phyloP scores from a whole-genome alignment of 768 basidiomycete genomes.

The Termitomyces sp. region DNA sequence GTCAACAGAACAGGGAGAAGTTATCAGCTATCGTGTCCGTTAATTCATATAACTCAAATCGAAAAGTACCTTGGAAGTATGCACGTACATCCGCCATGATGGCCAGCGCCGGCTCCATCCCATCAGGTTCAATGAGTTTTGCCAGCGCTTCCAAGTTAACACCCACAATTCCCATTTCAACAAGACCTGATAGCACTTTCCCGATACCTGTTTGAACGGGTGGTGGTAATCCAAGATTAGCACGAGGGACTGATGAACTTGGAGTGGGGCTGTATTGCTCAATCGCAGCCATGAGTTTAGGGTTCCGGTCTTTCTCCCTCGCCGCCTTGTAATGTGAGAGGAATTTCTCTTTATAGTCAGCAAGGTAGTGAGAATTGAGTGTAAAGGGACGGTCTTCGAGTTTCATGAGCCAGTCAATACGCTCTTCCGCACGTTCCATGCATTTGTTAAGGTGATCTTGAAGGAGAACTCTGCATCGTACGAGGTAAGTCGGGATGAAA shows the following conservation, averaged over 20 bases:
- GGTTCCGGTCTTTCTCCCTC: constrained; percentile 27
- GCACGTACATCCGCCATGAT: constrained; percentile 73
- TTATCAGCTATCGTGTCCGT: background rate
- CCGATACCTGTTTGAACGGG: constrained; percentile 20
- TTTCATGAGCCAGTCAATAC: constrained; percentile 39
- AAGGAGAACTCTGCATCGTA: constrained; percentile 34
- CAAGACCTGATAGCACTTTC: constrained; percentile 28
- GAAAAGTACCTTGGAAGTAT: constrained; percentile 62
- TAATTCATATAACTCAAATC: background rate
- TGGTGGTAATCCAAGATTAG: background rate
- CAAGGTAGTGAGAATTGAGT: constrained; percentile 41
- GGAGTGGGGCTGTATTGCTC: constrained; percentile 9
- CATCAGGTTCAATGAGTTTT: constrained; percentile 45
- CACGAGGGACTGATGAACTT: background rate
- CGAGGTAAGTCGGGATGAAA: background rate
- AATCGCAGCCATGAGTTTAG: constrained; percentile 21
- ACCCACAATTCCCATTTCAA: constrained; percentile 31
- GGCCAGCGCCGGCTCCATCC: constrained; percentile 46
- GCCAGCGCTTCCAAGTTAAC: constrained; percentile 36
- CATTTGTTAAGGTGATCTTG: constrained; percentile 44
- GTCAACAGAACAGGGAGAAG: background rate
- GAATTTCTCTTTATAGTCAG: constrained; percentile 42
- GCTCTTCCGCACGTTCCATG: constrained; percentile 29
- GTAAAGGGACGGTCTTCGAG: constrained; percentile 42
- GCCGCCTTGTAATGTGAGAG: constrained; percentile 40